phyloP scores from a whole-genome alignment of 345 rosid species.

The Noccaea caerulescens region DNA sequence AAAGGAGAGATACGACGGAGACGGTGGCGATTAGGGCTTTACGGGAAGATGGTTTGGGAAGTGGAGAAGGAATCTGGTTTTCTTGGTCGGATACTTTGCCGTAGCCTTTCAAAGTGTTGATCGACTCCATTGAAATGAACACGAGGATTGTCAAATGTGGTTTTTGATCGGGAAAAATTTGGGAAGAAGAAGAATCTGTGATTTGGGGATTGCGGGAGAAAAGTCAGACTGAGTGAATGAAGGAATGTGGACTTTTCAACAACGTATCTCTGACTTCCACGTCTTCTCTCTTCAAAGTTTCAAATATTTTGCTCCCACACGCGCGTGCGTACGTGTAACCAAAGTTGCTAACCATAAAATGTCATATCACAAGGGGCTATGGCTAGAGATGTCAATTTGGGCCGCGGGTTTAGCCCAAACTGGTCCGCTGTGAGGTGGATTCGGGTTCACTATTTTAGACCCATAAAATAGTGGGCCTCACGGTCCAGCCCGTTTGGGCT shows the following conservation, averaged over 20 bases:
- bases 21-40: slow-evolving; percentile 45
- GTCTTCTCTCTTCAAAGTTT: slow-evolving; percentile 12
- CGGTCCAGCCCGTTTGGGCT: too few relatives aligned
- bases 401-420: too few relatives aligned
- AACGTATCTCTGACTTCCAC: slow-evolving; percentile 24
- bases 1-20: slow-evolving; percentile 51
- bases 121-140: slow-evolving; percentile 57
- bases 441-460: too few relatives aligned
- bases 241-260: slow-evolving; percentile 1
- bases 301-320: background rate
- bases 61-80: slow-evolving; percentile 44
- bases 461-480: too few relatives aligned
- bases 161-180: background rate
- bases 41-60: slow-evolving; percentile 32
- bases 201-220: background rate
- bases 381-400: too few relatives aligned
- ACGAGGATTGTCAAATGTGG: background rate
- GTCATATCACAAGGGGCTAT: too few relatives aligned
- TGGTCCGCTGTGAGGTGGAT: too few relatives aligned
- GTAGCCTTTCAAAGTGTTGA: slow-evolving; percentile 66
- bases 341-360: too few relatives aligned
- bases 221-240: slow-evolving; percentile 12
- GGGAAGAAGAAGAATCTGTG: slow-evolving; percentile 17
- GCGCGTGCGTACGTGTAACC: background rate
- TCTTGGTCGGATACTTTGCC: slow-evolving; percentile 59